These are phyloP conservation scores for Yamadazyma buinensis DNA, from an alignment of 1,139 yeast genomes.

Conservation along the genomic window DNA sequence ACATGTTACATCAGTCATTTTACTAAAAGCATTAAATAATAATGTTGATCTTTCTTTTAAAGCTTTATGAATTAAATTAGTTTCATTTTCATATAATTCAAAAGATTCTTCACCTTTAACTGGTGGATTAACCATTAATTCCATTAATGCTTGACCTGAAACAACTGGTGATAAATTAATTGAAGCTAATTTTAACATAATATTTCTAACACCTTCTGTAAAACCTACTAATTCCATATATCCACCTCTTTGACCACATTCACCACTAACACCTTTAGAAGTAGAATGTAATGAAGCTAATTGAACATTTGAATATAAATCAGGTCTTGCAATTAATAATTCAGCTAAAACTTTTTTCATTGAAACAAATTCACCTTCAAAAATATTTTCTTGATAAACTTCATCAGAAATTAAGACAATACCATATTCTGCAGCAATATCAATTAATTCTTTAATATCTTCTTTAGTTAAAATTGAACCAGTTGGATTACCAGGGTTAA, in stretches of 20 bases:
- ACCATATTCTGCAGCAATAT: constrained; percentile 79
- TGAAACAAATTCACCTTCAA: constrained; percentile 62
- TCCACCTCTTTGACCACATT: constrained; percentile 99
- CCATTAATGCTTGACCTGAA: constrained; percentile 89
- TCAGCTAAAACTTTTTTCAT: constrained; percentile 65
- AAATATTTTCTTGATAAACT: constrained; percentile 91
- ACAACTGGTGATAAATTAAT: constrained; percentile 92
- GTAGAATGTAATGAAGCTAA: constrained; percentile 93
- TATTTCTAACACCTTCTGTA: constrained; percentile 60
- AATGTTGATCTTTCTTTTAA: constrained; percentile 59
- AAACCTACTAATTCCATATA: constrained; percentile 93
- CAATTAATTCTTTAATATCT: constrained; percentile 67
- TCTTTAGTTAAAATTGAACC: constrained; percentile 71
- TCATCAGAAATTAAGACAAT: constrained; percentile 94
- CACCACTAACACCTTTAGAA: constrained; percentile 95
- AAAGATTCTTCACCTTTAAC: constrained; percentile 71
- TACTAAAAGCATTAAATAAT: constrained; percentile 65
- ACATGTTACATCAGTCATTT: constrained; percentile 79
- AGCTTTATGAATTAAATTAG: constrained; percentile 55
- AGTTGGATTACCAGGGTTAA: constrained; percentile 98
- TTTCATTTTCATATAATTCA: constrained; percentile 60
- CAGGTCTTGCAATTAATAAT: constrained; percentile 51
- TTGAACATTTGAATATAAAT: constrained; percentile 66
- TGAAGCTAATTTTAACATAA: constrained; percentile 80
- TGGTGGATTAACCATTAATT: constrained; percentile 93